Conservation (phyloP, 2,329 filamentous ascomycete genomes). For the Alternaria sp. region DNA sequence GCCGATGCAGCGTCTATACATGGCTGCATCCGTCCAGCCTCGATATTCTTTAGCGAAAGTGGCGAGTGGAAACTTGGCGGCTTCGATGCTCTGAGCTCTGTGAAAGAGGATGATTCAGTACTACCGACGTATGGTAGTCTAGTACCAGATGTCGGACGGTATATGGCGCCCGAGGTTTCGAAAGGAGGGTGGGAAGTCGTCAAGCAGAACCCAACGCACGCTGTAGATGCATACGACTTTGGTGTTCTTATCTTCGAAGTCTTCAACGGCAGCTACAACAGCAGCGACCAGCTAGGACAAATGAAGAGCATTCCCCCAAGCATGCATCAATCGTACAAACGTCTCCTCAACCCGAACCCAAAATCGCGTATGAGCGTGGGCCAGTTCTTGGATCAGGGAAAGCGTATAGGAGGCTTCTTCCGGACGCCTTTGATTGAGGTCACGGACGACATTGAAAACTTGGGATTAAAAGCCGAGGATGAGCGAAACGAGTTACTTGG, state of each 20-base stretch:
- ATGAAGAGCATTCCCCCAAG: constrained; percentile 84
- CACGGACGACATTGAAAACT: constrained; percentile 89
- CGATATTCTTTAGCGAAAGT: constrained; percentile 92
- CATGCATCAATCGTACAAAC: constrained; percentile 92
- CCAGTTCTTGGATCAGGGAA: constrained; percentile 90
- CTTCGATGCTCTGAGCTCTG: constrained; percentile 90
- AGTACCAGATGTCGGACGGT: constrained; percentile 83
- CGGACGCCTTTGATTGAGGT: constrained; percentile 91
- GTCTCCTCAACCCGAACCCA: constrained; percentile 85
- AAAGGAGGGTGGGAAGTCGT: constrained; percentile 91
- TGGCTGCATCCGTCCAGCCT: constrained; percentile 82
- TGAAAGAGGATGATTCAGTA: constrained; percentile 94
- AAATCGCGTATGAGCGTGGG: constrained; percentile 85
- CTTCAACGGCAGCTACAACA: constrained; percentile 84
- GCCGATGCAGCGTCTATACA: constrained; percentile 91
- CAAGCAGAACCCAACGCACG: constrained; percentile 80
- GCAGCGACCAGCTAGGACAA: constrained; percentile 80
- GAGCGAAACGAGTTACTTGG: constrained; percentile 87
- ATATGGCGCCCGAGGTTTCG: constrained; percentile 85
- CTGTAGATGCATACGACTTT: constrained; percentile 87
- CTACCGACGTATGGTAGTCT: constrained; percentile 92
- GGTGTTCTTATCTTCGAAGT: constrained; percentile 87
- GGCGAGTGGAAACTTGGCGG: constrained; percentile 97
- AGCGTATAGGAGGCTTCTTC: constrained; percentile 83
- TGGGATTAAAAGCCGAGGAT: constrained; percentile 84